Evolutionary conservation across 1,284 basidiomycete species (phyloP).

Genomic region (Ceratobasidium sp.): DNA sequence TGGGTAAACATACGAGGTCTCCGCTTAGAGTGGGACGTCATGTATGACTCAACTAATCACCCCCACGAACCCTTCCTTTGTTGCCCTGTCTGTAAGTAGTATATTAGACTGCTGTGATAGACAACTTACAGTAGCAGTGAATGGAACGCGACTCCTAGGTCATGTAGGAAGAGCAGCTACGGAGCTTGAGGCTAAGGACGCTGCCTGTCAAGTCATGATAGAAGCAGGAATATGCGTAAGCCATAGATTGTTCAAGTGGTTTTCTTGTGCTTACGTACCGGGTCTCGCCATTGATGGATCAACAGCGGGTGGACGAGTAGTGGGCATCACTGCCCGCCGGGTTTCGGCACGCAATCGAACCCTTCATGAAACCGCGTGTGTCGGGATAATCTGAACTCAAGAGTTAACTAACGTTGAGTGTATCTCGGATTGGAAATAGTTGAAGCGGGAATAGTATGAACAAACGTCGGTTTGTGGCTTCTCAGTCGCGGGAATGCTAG

Average conservation of each 20-base stretch:
- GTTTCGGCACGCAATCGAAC: background rate
- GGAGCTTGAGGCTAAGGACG: background rate
- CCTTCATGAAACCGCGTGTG: no score
- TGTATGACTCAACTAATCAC: background rate
- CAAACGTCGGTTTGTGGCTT: background rate
- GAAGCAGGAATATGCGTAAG: background rate
- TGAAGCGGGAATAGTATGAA: background rate
- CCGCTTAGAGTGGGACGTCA: background rate
- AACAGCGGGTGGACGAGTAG: background rate
- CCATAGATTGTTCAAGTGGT: background rate
- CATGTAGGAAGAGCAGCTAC: background rate
- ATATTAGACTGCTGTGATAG: background rate
- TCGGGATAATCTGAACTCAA: background rate
- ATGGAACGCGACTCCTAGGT: background rate
- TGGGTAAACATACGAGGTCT: background rate
- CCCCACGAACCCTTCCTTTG: background rate
- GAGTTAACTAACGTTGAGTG: background rate
- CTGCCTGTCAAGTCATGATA: background rate
- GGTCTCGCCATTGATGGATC: background rate
- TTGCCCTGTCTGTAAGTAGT: background rate
- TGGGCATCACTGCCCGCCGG: background rate
- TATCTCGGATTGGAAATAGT: background rate
- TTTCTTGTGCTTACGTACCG: background rate
- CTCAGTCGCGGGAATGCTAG: background rate
- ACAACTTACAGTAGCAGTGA: background rate